These are phyloP conservation scores for Colletotrichum costaricense DNA, from an alignment of 2,329 filamentous ascomycete species.

Conservation along the genomic window DNA sequence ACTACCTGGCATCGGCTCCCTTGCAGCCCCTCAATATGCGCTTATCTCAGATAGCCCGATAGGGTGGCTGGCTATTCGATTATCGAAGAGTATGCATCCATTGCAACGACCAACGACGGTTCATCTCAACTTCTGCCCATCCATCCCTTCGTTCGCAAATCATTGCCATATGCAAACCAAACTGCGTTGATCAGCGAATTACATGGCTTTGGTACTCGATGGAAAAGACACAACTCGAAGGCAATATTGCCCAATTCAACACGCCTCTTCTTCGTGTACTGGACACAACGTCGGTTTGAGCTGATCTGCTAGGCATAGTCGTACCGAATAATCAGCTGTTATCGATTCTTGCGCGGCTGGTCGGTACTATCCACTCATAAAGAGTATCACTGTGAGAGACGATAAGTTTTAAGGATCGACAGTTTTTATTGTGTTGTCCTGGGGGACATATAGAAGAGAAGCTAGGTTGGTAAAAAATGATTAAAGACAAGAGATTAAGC, in stretches of 20 bases:
- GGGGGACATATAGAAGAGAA: constrained; percentile 22
- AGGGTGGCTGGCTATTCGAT: not conserved
- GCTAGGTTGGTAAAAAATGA: constrained; percentile 8
- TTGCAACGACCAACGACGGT: not conserved
- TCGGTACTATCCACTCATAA: too few relatives aligned
- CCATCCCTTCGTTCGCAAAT: not conserved
- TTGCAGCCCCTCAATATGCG: not conserved
- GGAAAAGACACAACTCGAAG: not conserved
- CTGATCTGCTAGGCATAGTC: too few relatives aligned
- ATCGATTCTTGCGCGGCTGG: too few relatives aligned
- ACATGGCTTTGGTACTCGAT: not conserved
- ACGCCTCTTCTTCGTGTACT: not conserved
- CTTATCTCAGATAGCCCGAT: not conserved
- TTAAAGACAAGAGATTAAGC: constrained; percentile 30
- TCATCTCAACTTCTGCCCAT: constrained; percentile 3
- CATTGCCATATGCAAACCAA: not conserved
- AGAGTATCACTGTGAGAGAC: too few relatives aligned
- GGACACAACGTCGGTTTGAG: not conserved
- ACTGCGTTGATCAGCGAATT: not conserved
- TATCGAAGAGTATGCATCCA: not conserved
- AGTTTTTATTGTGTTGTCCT: constrained; percentile 16
- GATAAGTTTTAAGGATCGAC: constrained; percentile 21
- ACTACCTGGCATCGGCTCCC: not conserved
- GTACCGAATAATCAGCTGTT: too few relatives aligned
- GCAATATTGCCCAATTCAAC: not conserved